Conservation (phyloP, 345 rosid species). For the Kernera saxatilis region DNA sequence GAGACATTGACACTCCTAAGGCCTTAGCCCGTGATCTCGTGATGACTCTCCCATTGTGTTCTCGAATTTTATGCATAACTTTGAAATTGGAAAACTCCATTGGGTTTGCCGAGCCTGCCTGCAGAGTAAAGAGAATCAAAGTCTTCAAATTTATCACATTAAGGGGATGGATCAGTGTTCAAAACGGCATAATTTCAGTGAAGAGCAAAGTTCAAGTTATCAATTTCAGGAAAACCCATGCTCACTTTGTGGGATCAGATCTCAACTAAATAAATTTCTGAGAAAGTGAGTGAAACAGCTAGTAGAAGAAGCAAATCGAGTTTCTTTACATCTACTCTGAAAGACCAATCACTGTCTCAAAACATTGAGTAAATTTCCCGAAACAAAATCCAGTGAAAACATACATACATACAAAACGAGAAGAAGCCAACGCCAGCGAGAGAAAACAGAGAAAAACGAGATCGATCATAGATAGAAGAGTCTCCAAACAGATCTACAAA, state of each 20-base stretch:
- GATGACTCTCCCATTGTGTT: conserved; percentile 41
- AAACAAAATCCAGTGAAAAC: too few species aligned
- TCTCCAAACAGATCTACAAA: conserved; percentile 9
- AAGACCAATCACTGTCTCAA: neutral
- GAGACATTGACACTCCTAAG: conserved; percentile 42
- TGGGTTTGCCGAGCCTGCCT: conserved; percentile 10
- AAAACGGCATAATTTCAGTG: neutral
- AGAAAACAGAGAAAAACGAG: too few species aligned
- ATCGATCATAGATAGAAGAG: neutral
- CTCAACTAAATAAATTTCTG: neutral
- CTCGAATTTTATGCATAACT: conserved; percentile 26
- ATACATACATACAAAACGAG: too few species aligned
- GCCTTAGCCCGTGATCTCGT: conserved; percentile 74
- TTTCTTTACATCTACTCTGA: too few species aligned
- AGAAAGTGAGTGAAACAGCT: neutral
- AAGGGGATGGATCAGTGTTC: neutral
- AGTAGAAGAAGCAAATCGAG: neutral
- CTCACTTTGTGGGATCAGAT: neutral
- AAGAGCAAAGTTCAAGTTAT: neutral
- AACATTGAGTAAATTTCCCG: neutral
- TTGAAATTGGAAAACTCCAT: neutral
- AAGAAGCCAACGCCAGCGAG: too few species aligned
- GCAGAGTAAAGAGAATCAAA: neutral
- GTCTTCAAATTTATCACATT: neutral
- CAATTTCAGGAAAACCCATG: neutral